phyloP scores from a whole-genome alignment of 1,139 yeast species.

The Hanseniaspora sp. region DNA sequence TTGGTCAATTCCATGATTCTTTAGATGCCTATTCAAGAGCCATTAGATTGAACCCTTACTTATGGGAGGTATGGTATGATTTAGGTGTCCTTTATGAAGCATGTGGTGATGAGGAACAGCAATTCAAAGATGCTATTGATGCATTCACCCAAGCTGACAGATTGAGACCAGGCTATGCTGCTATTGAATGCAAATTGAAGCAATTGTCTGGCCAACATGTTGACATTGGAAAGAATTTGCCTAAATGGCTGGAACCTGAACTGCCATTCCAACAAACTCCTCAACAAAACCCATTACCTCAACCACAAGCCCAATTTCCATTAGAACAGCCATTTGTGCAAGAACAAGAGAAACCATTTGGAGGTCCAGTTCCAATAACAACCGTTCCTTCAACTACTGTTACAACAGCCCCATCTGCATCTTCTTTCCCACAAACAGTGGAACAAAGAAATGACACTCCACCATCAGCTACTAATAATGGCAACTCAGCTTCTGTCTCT shows the following conservation, averaged over 20 bases:
- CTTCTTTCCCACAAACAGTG: background rate
- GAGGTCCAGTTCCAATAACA: background rate
- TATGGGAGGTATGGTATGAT: conserved; percentile 97
- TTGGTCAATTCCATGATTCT: conserved; percentile 91
- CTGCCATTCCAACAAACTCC: conserved; percentile 16
- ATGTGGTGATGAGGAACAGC: conserved; percentile 61
- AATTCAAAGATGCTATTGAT: conserved; percentile 85
- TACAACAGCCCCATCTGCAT: background rate
- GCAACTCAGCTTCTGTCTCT: background rate
- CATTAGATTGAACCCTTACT: conserved; percentile 85
- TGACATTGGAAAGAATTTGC: background rate
- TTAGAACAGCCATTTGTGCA: conserved; percentile 21
- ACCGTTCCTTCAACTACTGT: background rate
- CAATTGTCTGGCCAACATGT: conserved; percentile 48
- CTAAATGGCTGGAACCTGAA: conserved; percentile 15
- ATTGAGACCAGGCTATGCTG: conserved; percentile 87
- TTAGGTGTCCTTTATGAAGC: conserved; percentile 93
- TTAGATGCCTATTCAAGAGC: conserved; percentile 96
- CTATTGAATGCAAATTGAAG: conserved; percentile 82
- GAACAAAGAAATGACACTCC: background rate
- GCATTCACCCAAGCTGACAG: conserved; percentile 95
- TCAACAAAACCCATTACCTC: conserved; percentile 26
- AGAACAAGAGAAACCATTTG: conserved; percentile 17
- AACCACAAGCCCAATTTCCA: conserved; percentile 26
- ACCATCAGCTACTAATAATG: background rate